These are phyloP conservation scores for Rubia balearica DNA, from an alignment of 305 asterid genomes.

Conservation along the genomic window DNA sequence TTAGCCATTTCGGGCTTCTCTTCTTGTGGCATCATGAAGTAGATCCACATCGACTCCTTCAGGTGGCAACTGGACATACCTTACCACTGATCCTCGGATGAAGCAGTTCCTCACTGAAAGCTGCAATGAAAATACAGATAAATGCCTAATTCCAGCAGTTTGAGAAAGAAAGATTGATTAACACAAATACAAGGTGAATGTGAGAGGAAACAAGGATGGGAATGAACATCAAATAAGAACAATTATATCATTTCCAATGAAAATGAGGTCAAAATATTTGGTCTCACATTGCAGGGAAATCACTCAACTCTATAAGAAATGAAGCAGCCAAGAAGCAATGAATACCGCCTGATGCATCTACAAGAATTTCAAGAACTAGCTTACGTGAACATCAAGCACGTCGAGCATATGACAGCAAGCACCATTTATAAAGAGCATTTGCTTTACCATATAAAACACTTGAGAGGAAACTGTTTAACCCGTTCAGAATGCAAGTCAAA, in stretches of 20 bases:
- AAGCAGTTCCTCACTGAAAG: constrained; percentile 95
- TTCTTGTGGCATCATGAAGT: constrained; percentile 96
- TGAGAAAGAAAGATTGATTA: background rate
- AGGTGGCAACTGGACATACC: constrained; percentile 93
- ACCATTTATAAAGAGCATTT: background rate
- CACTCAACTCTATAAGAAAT: background rate
- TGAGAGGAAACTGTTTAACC: background rate
- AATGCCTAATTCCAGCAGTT: constrained; percentile 9
- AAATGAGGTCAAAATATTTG: background rate
- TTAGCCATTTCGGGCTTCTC: constrained; percentile 93
- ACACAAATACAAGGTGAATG: background rate
- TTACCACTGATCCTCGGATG: constrained; percentile 94
- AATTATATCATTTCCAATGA: background rate
- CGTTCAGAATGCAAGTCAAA: background rate
- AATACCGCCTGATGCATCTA: background rate
- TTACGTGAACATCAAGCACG: background rate
- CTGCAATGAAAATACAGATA: constrained; percentile 34
- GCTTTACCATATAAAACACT: background rate
- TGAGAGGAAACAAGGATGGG: background rate
- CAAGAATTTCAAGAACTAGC: constrained; percentile 4
- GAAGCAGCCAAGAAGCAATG: background rate
- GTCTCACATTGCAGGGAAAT: background rate
- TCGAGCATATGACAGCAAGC: background rate
- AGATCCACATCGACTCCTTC: constrained; percentile 95
- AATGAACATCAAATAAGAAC: background rate